Conservation (phyloP, 1,284 basidiomycete species). For the Naganishia sp. region DNA sequence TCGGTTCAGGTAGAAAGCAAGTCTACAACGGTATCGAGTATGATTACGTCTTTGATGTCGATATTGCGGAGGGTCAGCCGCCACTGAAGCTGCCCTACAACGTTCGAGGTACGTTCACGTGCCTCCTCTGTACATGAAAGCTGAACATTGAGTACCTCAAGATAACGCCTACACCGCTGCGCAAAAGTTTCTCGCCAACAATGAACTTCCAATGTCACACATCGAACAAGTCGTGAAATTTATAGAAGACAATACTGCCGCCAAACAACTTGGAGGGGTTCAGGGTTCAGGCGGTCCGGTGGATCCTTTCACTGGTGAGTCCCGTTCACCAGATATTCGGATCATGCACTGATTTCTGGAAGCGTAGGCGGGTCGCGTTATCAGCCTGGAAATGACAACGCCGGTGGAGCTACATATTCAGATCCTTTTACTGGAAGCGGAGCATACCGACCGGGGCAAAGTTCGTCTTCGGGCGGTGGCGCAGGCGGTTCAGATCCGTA, state of each 20-base stretch:
- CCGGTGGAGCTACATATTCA: background rate
- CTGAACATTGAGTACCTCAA: constrained; percentile 45
- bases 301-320: constrained; percentile 31
- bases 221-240: constrained; percentile 89
- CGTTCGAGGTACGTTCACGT: constrained; percentile 64
- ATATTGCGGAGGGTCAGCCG: constrained; percentile 88
- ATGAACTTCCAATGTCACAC: constrained; percentile 81
- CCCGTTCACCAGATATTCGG: too few species aligned
- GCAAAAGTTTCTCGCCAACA: constrained; percentile 78
- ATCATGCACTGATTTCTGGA: background rate
- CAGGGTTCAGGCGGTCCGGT: background rate
- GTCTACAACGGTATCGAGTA: constrained; percentile 90
- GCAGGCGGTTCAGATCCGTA: constrained; percentile 41
- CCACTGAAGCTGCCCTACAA: constrained; percentile 95
- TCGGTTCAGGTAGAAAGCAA: constrained; percentile 82
- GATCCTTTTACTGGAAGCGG: constrained; percentile 87
- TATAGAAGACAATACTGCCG: constrained; percentile 85
- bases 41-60: constrained; percentile 98
- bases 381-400: constrained; percentile 1
- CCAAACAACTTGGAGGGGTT: constrained; percentile 66
- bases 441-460: constrained; percentile 55
- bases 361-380: constrained; percentile 24
- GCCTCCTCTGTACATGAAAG: background rate
- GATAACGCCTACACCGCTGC: constrained; percentile 93
- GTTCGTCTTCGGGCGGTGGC: constrained; percentile 28